Percentiles rank a stretch among this genome's conserved stretches.
Evolutionary conservation across 2,329 filamentous ascomycete genomes (phyloP).

Genomic region (Madurella fahalii): DNA sequence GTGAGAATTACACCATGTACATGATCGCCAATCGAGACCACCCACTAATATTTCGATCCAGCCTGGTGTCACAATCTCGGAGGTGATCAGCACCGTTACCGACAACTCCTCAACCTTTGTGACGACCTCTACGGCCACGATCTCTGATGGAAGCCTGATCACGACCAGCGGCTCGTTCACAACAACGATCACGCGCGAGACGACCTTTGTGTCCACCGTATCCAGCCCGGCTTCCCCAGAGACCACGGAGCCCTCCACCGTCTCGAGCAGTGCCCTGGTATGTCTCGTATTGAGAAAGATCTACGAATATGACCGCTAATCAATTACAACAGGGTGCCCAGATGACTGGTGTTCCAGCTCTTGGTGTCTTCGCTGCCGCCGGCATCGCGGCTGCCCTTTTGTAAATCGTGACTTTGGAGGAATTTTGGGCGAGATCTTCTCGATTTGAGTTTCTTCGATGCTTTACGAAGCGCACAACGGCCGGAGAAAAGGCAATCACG

Average conservation of each 20-base stretch:
- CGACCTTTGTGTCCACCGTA: conserved; percentile 23
- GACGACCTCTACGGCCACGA: conserved; percentile 14
- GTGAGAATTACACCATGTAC: conserved; percentile 7
- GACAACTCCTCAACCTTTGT: conserved; percentile 14
- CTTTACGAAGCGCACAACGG: no score
- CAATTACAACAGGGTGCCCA: conserved; percentile 31
- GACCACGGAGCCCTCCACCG: conserved; percentile 14
- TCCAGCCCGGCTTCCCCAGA: conserved; percentile 25
- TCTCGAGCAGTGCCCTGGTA: conserved; percentile 27
- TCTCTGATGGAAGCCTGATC: conserved; percentile 21
- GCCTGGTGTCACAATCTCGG: conserved; percentile 3
- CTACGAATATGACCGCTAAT: conserved; percentile 10
- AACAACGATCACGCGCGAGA: conserved; percentile 35
- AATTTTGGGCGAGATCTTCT: conserved; percentile 6
- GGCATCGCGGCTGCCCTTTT: conserved; percentile 48
- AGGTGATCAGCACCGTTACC: conserved; percentile 14
- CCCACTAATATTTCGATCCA: neutral
- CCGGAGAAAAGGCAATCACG: no score
- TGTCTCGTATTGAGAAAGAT: conserved; percentile 16
- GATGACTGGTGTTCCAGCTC: conserved; percentile 41
- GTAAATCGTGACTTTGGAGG: conserved; percentile 31
- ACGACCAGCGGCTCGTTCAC: conserved; percentile 36
- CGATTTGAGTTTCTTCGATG: no score
- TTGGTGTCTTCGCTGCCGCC: conserved; percentile 45
- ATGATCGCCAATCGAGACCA: neutral